phyloP scores from a whole-genome alignment of 345 rosid species.

The Citrus maxima region DNA sequence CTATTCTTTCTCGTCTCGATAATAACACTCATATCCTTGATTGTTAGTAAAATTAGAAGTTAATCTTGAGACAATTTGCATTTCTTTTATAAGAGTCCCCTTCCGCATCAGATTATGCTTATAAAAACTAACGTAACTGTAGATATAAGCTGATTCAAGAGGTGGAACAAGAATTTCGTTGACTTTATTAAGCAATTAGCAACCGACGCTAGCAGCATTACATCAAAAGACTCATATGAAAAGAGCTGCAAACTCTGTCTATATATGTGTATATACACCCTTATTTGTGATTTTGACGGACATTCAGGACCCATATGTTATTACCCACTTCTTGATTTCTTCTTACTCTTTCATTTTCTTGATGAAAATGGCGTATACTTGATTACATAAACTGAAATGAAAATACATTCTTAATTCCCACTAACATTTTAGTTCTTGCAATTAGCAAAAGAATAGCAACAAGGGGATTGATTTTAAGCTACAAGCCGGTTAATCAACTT shows the following conservation, averaged over 20 bases:
- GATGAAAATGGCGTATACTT: not conserved
- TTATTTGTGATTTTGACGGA: not conserved
- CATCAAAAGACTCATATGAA: too few species aligned
- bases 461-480: not conserved
- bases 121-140: too few species aligned
- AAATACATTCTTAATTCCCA: not conserved
- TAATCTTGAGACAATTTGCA: not conserved
- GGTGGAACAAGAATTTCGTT: not conserved
- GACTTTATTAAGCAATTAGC: not conserved
- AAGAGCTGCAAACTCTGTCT: too few species aligned
- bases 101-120: too few species aligned
- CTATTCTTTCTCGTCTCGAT: not conserved
- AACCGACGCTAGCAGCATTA: too few species aligned
- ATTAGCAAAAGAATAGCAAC: not conserved
- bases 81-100: too few species aligned
- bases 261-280: too few species aligned
- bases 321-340: not conserved
- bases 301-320: not conserved
- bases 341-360: not conserved
- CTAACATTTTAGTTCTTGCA: not conserved
- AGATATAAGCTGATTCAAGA: not conserved
- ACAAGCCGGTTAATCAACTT: not conserved
- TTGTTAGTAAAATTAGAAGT: not conserved
- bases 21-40: not conserved
- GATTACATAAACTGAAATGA: not conserved